These are phyloP conservation scores for Emericellopsis terricola DNA, from an alignment of 495 filamentous ascomycete genomes.

Conservation along the genomic window DNA sequence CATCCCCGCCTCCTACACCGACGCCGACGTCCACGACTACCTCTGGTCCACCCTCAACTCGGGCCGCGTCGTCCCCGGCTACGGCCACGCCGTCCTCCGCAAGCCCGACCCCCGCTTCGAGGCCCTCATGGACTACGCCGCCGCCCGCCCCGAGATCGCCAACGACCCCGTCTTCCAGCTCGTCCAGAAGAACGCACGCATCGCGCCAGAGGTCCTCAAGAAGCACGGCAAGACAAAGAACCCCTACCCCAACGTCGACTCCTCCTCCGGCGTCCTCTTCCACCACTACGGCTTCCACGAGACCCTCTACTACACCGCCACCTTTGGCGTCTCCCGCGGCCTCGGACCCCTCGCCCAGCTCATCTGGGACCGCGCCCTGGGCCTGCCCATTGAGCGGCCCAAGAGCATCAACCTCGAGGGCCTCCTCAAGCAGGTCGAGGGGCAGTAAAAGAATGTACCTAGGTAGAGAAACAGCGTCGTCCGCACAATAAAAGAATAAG, in stretches of 20 bases:
- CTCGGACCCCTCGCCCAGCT: constrained; percentile 84
- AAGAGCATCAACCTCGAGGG: constrained; percentile 92
- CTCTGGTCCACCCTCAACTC: constrained; percentile 87
- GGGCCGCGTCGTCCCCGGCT: constrained; percentile 87
- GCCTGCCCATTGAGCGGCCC: constrained; percentile 91
- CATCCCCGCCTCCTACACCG: constrained; percentile 62
- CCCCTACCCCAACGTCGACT: constrained; percentile 92
- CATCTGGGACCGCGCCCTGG: constrained; percentile 89
- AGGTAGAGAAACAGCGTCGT: not conserved
- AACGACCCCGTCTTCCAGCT: constrained; percentile 82
- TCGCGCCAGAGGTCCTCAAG: constrained; percentile 69
- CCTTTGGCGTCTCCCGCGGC: constrained; percentile 85
- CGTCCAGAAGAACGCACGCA: constrained; percentile 62
- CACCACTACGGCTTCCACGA: constrained; percentile 94
- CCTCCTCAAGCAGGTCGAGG: constrained; percentile 41
- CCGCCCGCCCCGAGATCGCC: constrained; percentile 64
- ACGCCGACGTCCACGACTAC: constrained; percentile 65
- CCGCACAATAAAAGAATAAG: no score
- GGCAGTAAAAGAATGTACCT: constrained; percentile 6
- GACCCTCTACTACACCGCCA: constrained; percentile 93
- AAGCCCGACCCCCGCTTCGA: constrained; percentile 95
- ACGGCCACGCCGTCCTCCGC: constrained; percentile 94
- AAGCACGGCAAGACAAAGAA: constrained; percentile 99
- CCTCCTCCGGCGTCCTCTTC: constrained; percentile 81
- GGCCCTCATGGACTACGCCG: constrained; percentile 90